Evolutionary conservation across 208 protist genomes (phyloP), one percentile per base, ranked within the genome.

Genomic region (Leishmania turanica): DNA sequence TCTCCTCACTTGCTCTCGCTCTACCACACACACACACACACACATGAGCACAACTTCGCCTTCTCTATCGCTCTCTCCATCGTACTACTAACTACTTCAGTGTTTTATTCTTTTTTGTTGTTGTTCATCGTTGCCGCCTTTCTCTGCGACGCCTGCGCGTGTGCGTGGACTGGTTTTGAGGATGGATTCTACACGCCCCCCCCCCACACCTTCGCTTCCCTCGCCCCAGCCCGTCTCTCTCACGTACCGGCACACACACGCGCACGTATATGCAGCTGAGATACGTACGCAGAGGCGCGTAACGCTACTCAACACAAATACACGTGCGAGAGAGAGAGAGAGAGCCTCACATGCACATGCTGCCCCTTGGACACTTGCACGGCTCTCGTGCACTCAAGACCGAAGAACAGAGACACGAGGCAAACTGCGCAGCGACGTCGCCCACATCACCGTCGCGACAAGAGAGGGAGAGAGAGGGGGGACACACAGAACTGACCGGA

Each of bases 401-500:
- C 27, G 27, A 64, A 64, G 58, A 64, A 13, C 58, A 64, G 27
- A 64, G 7, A 15, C 54, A 64, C 58, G 27, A 7, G 8, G 27
- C 8, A 11, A 9, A 64, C 58, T n/a, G 62, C n/a, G 31, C 62
- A 66, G 62, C 27, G 31, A 21, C 31, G 15, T 31, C 31, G 62
- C 40, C 31, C 27, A 70, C 65, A 37, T 34, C 40, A 37, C 53
- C 21, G 34, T 15, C 62, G 54, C 37, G n/a, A 8, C n/a, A 74
- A 53, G 42, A 84, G 11, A 84, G 71, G 42, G 56, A 87, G 79
- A 87, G 1, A 80, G 49, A 21, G 40, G 34, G 21, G 37, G 24
- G n/a, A 24, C 53, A 56, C 53, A 40, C 7, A 40, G 31, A 66
- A 37, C 27, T 13, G 17, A 40, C 13, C 62, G 62, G 13, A 24